Conservation (phyloP, 768 basidiomycete species). For the Gymnopilus dilepis region DNA sequence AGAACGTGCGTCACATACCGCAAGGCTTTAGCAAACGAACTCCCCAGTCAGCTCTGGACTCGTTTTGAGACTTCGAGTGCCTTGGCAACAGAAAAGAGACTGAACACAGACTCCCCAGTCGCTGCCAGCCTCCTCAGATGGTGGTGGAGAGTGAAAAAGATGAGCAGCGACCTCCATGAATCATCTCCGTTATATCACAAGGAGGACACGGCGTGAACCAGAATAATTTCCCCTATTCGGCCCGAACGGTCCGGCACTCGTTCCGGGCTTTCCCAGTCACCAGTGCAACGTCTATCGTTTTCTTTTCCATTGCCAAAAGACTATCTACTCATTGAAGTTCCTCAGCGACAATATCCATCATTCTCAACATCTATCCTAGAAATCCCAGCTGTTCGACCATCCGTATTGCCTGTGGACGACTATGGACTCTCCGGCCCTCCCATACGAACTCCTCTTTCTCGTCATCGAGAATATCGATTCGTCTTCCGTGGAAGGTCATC, state of each 20-base stretch:
- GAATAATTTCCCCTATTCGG: neutral
- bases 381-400: too few species aligned
- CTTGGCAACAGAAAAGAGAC: neutral
- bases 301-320: too few species aligned
- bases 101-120: neutral
- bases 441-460: neutral
- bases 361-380: too few species aligned
- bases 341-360: too few species aligned
- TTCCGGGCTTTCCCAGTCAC: too few species aligned
- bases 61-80: neutral
- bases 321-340: too few species aligned
- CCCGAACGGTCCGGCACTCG: neutral
- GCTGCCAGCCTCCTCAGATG: neutral
- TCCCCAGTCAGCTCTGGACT: neutral
- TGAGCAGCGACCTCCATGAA: conserved; percentile 2
- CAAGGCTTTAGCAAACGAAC: neutral
- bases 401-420: too few species aligned
- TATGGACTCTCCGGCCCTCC: too few species aligned
- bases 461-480: neutral
- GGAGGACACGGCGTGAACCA: neutral
- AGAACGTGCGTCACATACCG: neutral
- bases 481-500: neutral
- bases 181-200: conserved; percentile 6
- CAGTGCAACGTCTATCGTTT: too few species aligned
- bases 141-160: neutral